phyloP scores from a whole-genome alignment of 768 basidiomycete species.

The Amanita rubescens region DNA sequence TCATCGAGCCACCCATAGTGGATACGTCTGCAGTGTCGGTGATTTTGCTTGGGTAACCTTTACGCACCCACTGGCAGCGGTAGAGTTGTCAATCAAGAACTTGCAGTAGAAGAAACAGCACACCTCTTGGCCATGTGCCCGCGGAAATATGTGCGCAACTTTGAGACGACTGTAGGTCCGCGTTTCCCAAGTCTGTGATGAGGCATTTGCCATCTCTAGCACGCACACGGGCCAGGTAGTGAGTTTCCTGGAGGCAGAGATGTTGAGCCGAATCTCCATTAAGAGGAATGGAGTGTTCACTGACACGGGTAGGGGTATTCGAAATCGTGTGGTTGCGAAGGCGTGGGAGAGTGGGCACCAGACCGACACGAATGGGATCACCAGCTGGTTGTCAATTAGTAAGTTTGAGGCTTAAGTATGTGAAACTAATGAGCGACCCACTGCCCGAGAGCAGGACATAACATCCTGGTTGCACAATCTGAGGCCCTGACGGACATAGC shows the following conservation, averaged over 20 bases:
- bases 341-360: slow-evolving; percentile 7
- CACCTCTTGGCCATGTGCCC: slow-evolving; percentile 19
- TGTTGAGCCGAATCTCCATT: not conserved
- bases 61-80: slow-evolving; percentile 10
- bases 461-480: slow-evolving; percentile 6
- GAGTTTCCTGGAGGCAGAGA: slow-evolving; percentile 6
- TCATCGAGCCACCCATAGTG: slow-evolving; percentile 5
- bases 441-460: slow-evolving; percentile 2
- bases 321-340: slow-evolving; percentile 11
- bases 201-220: slow-evolving; percentile 14
- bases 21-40: slow-evolving; percentile 10
- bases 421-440: not conserved
- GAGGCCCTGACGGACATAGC: slow-evolving; percentile 5
- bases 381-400: slow-evolving; percentile 5
- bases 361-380: slow-evolving; percentile 6
- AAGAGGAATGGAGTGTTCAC: not conserved
- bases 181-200: slow-evolving; percentile 10
- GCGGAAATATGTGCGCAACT: slow-evolving; percentile 19
- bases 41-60: slow-evolving; percentile 12
- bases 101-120: slow-evolving; percentile 3
- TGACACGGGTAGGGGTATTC: slow-evolving; percentile 7
- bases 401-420: slow-evolving; percentile 5
- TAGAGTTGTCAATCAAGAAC: not conserved
- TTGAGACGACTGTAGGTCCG: slow-evolving; percentile 11
- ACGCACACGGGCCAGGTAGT: slow-evolving; percentile 10